Conservation (phyloP, 768 basidiomycete genomes). For the Hemileccinum impolitum region DNA sequence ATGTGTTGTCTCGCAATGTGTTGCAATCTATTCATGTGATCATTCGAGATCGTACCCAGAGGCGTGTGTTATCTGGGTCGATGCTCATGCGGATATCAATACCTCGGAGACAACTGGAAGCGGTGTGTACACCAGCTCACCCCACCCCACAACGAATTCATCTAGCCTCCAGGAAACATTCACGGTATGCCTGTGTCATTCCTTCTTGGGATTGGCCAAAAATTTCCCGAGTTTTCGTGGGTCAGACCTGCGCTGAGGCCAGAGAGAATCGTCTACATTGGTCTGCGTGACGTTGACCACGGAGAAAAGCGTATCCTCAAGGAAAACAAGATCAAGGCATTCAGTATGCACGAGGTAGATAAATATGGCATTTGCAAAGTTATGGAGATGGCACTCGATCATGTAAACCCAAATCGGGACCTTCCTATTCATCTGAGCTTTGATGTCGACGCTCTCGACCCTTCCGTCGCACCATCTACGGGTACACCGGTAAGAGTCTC, state of each 20-base stretch:
- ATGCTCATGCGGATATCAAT: slow-evolving; percentile 98
- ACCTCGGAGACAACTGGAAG: slow-evolving; percentile 77
- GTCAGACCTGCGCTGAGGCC: slow-evolving; percentile 64
- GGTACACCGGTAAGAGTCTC: slow-evolving; percentile 69
- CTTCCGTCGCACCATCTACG: slow-evolving; percentile 92
- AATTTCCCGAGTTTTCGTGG: slow-evolving; percentile 50
- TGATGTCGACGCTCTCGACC: slow-evolving; percentile 94
- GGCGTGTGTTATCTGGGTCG: slow-evolving; percentile 91
- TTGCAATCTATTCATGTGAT: slow-evolving; percentile 3
- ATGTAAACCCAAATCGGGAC: slow-evolving; percentile 83
- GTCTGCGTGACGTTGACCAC: slow-evolving; percentile 87
- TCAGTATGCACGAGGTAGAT: slow-evolving; percentile 90
- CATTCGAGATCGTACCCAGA: slow-evolving; percentile 61
- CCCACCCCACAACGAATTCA: background rate
- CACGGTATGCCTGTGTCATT: slow-evolving; percentile 99
- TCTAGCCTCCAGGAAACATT: slow-evolving; percentile 65
- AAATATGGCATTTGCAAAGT: slow-evolving; percentile 90
- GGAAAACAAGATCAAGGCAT: slow-evolving; percentile 78
- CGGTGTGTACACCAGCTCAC: slow-evolving; percentile 38
- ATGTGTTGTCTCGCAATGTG: slow-evolving; percentile 17
- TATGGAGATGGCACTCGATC: slow-evolving; percentile 93
- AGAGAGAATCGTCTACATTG: slow-evolving; percentile 90
- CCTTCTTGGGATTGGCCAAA: slow-evolving; percentile 54
- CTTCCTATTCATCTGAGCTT: slow-evolving; percentile 93
- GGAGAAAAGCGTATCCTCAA: slow-evolving; percentile 86